phyloP scores from a whole-genome alignment of 164 flowering plant species.

The Macadamia integrifolia region DNA sequence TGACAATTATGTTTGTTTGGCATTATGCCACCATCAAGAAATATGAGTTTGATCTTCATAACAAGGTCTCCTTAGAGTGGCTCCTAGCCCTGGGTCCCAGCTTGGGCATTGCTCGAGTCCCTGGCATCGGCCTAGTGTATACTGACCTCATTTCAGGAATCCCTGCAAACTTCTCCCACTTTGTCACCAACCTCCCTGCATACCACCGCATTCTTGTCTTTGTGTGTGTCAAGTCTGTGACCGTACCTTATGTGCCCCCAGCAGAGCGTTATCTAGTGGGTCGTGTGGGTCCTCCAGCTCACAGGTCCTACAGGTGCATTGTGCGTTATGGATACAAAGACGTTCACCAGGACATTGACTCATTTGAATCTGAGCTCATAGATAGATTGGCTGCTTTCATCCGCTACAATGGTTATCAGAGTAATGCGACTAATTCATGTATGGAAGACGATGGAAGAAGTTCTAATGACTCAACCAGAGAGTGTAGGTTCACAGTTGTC shows the following conservation, averaged over 20 bases:
- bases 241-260: constrained; percentile 56
- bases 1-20: constrained; percentile 88
- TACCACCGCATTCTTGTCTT: constrained; percentile 62
- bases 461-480: constrained; percentile 30
- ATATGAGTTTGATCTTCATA: constrained; percentile 89
- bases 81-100: constrained; percentile 67
- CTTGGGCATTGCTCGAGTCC: constrained; percentile 62
- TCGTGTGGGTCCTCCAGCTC: constrained; percentile 66
- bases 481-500: constrained; percentile 44
- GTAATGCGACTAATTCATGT: constrained; percentile 8
- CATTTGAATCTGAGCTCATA: constrained; percentile 61
- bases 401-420: constrained; percentile 41
- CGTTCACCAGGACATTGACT: constrained; percentile 66
- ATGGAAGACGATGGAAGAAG: constrained; percentile 27
- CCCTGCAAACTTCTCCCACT: constrained; percentile 70
- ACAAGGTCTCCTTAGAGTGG: constrained; percentile 80
- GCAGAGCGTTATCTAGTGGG: constrained; percentile 67
- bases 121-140: constrained; percentile 67
- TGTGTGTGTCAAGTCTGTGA: constrained; percentile 61
- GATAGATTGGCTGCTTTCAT: constrained; percentile 47
- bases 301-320: constrained; percentile 66
- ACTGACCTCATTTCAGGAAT: constrained; percentile 65
- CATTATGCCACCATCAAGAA: constrained; percentile 87
- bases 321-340: constrained; percentile 76
- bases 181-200: constrained; percentile 75